Conservation (phyloP, 257 asterid species). For the Agastache rugosa region DNA sequence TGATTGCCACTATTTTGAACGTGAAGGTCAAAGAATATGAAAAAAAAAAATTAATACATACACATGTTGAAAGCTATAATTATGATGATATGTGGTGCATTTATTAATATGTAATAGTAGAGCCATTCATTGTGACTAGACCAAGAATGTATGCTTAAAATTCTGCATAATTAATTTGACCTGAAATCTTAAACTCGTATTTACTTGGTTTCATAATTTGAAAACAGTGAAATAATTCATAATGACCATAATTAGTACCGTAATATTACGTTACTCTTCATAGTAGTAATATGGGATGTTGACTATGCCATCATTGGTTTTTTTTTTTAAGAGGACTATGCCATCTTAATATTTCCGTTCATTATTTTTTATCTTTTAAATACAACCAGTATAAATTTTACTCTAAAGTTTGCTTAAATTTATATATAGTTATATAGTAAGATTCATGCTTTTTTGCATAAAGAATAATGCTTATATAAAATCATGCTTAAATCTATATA, state of each 20-base stretch:
- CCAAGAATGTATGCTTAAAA: background rate
- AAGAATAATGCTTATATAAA: no score
- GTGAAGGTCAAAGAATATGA: no score
- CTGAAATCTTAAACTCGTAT: background rate
- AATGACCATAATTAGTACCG: background rate
- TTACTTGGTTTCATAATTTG: background rate
- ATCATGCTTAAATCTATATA: no score
- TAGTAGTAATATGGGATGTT: background rate
- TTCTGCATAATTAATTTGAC: background rate
- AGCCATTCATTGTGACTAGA: background rate
- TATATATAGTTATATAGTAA: no score
- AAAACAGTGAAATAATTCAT: background rate
- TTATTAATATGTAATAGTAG: background rate
- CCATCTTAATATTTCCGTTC: background rate
- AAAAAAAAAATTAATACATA: no score
- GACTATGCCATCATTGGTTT: background rate
- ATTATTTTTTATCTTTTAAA: background rate
- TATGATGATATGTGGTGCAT: background rate
- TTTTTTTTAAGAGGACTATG: no score
- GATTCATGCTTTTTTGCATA: no score
- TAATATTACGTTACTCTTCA: background rate
- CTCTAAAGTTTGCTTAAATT: background rate
- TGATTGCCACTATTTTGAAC: no score
- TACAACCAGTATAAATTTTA: background rate
- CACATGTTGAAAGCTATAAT: background rate